Percentiles rank a stretch among this genome's conserved stretches.
Conservation (phyloP, 2,329 filamentous ascomycete genomes). For the Chaetomium sp. region DNA sequence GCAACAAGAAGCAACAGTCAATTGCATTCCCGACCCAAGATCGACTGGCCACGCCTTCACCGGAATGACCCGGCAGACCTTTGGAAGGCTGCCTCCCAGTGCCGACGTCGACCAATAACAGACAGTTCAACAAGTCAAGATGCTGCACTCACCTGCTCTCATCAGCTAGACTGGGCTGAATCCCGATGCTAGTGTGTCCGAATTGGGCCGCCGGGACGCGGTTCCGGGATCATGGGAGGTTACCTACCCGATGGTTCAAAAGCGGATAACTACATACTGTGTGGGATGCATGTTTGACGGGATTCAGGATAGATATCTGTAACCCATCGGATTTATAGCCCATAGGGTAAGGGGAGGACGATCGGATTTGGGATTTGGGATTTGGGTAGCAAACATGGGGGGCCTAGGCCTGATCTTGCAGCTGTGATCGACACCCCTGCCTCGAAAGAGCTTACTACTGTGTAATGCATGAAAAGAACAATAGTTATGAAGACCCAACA, state of each 20-base stretch:
- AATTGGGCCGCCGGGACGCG: neutral
- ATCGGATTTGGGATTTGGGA: no score
- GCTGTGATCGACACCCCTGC: no score
- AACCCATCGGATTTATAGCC: neutral
- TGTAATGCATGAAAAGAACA: no score
- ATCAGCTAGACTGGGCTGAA: neutral
- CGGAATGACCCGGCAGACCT: neutral
- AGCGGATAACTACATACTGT: neutral
- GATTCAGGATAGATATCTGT: neutral
- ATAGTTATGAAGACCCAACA: neutral
- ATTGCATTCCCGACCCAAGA: neutral
- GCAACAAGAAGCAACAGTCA: neutral
- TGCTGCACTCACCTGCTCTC: neutral
- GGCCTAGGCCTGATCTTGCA: no score
- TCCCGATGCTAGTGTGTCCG: neutral
- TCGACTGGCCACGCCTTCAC: neutral
- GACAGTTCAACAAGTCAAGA: neutral
- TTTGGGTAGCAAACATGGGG: no score
- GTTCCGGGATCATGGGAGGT: neutral
- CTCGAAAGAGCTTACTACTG: no score
- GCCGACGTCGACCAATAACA: neutral
- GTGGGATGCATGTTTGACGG: neutral
- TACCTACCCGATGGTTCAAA: neutral
- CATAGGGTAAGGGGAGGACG: neutral
- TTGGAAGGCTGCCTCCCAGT: neutral